Base-by-base conservation (phyloP, 2,329 filamentous ascomycete species). In the Neophaeococcomyces aloes region DNA sequence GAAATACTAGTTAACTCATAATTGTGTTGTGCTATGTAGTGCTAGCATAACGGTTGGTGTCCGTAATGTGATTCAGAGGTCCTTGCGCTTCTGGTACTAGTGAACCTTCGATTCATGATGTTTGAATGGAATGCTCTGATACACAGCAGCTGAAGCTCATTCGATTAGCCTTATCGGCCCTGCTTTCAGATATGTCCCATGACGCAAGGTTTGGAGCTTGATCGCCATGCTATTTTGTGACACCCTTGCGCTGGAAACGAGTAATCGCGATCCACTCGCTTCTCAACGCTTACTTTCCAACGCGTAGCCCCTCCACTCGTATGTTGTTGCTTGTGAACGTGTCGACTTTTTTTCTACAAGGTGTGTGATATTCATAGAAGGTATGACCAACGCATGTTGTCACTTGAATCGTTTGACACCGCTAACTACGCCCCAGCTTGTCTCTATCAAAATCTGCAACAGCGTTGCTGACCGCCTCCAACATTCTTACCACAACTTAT, bases 391-490 rank as follows among this genome's bases (percentile, higher is more conserved):
- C 4, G 35, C 3, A 25, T 11, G 6, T n/a, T 7, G n/a, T 13
- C n/a, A 17, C n/a, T 27, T 19, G 10, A 6, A 7, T 4, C 25
- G n/a, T 23, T 38, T 6, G 8, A 38, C 19, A 27, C 29, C 10
- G 17, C 37, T 39, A 5, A 30, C 37, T 14, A 19, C 13, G 7
- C 14, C 10, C 23, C 23, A 27, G 23, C 23, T 7, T 21, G 8
- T 17, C 27, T 8, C 37, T 29, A 25, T 19, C 17, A 10, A 31
- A 13, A 30, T 39, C 25, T 8, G n/a, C 25, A 31, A 17, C 10
- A 18, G 21, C 27, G 27, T 31, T 40, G 43, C 43, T 45, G 43
- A 45, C 43, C 43, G 35, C 36, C 15, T 19, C 13, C 29, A 13
- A 11, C 17, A 11, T 11, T n/a, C 8, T 39, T 25, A 11, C 18